A percentile compares a stretch with the other conserved stretches of the same genome.
phyloP scores from a whole-genome alignment of 176 grass and related monocot genomes.

The Oryza nivara region DNA sequence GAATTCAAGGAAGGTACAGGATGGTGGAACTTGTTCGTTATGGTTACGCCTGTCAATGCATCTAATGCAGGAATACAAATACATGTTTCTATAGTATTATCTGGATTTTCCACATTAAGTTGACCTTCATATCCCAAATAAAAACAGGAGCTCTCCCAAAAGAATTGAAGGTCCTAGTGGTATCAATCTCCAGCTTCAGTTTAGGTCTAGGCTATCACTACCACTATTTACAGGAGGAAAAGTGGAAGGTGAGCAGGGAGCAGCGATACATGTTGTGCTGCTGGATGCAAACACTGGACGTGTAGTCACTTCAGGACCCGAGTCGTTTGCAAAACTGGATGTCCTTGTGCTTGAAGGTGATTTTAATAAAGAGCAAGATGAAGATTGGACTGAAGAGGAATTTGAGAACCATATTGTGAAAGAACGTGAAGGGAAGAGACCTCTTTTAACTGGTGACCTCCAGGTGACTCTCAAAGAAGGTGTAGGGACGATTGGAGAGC shows the following conservation, averaged over 20 bases:
- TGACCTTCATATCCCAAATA: slow-evolving; percentile 30
- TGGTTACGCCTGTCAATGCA: slow-evolving; percentile 23
- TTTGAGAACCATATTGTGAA: slow-evolving; percentile 75
- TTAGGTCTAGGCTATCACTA: slow-evolving; percentile 65
- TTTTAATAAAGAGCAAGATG: slow-evolving; percentile 87
- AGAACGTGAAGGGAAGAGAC: slow-evolving; percentile 88
- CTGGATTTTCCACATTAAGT: slow-evolving; percentile 30
- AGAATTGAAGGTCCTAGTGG: slow-evolving; percentile 74
- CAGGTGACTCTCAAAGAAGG: slow-evolving; percentile 85
- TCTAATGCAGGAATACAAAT: not conserved
- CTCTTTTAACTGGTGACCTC: slow-evolving; percentile 81
- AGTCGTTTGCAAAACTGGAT: slow-evolving; percentile 74
- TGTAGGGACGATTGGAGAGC: slow-evolving; percentile 83
- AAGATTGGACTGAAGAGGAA: slow-evolving; percentile 87
- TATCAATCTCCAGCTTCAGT: slow-evolving; percentile 74
- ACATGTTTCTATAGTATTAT: slow-evolving; percentile 25
- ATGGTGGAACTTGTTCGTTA: slow-evolving; percentile 38
- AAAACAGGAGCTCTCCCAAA: slow-evolving; percentile 76
- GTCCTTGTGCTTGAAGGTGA: slow-evolving; percentile 82
- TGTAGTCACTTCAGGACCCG: slow-evolving; percentile 62
- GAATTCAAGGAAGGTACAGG: slow-evolving; percentile 85
- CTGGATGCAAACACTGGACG: slow-evolving; percentile 62
- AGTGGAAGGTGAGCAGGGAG: slow-evolving; percentile 91
- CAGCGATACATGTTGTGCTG: slow-evolving; percentile 83
- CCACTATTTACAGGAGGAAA: slow-evolving; percentile 92